Evolutionary conservation across 2,329 filamentous ascomycete genomes (phyloP).

Genomic region (Bipolaris bicolor): DNA sequence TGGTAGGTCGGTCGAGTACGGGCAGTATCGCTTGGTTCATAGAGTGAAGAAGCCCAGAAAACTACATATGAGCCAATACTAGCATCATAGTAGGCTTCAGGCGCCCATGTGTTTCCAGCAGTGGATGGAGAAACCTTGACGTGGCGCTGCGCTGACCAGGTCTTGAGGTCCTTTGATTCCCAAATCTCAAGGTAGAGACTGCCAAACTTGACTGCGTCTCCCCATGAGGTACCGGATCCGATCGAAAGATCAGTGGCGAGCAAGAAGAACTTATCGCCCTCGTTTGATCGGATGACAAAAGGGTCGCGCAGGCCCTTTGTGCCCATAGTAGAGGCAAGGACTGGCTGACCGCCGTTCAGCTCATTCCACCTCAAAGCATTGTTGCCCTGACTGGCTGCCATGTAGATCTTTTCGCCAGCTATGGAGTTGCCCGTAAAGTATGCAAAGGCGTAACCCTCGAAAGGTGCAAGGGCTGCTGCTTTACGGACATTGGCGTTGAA

Average conservation of each 20-base stretch:
- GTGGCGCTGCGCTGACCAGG: conserved; percentile 60
- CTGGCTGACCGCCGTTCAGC: conserved; percentile 56
- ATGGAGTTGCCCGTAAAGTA: conserved; percentile 58
- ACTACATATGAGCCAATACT: conserved; percentile 51
- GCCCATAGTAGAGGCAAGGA: conserved; percentile 55
- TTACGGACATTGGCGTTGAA: conserved; percentile 47
- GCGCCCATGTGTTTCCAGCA: conserved; percentile 62
- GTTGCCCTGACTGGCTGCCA: conserved; percentile 60
- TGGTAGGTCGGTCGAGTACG: conserved; percentile 57
- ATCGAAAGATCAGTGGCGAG: conserved; percentile 62
- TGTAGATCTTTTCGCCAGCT: conserved; percentile 60
- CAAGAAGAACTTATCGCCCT: conserved; percentile 60
- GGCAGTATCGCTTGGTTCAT: conserved; percentile 49
- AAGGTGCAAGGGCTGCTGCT: conserved; percentile 41
- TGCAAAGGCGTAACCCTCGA: conserved; percentile 58
- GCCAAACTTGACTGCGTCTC: conserved; percentile 54
- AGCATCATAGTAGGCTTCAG: conserved; percentile 59
- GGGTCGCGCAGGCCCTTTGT: conserved; percentile 61
- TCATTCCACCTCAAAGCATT: conserved; percentile 60
- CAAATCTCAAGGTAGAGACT: conserved; percentile 61
- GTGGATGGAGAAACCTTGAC: conserved; percentile 57
- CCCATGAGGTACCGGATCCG: conserved; percentile 61
- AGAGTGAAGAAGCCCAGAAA: conserved; percentile 59
- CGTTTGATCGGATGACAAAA: conserved; percentile 59
- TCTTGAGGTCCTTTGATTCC: conserved; percentile 59